Conservation (phyloP, 768 basidiomycete genomes). For the Tylopilus felleus region DNA sequence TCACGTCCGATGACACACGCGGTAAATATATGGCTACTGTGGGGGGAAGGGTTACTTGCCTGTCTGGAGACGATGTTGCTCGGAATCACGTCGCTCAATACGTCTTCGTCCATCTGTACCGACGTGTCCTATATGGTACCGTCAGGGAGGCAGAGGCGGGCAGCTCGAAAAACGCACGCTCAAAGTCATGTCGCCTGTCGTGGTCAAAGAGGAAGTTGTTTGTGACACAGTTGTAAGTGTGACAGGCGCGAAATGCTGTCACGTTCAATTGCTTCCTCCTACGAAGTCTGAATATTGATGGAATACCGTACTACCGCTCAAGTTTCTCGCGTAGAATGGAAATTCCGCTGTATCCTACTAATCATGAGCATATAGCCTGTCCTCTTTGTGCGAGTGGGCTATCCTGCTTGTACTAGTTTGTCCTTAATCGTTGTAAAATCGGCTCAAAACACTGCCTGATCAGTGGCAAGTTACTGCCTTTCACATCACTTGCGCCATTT, state of each 20-base stretch:
- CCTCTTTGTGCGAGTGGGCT: too few species aligned
- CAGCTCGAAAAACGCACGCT: slow-evolving; percentile 15
- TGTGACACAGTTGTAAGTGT: slow-evolving; percentile 22
- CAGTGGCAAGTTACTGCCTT: too few species aligned
- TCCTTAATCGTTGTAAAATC: too few species aligned
- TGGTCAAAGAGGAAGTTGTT: slow-evolving; percentile 20
- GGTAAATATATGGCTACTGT: slow-evolving; percentile 5
- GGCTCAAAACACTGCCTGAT: too few species aligned
- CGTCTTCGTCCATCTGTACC: slow-evolving; percentile 61
- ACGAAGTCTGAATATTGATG: too few species aligned
- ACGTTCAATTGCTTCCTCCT: too few species aligned
- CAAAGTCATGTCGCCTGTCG: slow-evolving; percentile 22
- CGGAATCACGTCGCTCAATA: slow-evolving; percentile 87
- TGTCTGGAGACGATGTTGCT: slow-evolving; percentile 89
- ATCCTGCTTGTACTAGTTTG: too few species aligned
- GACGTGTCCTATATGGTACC: slow-evolving; percentile 10
- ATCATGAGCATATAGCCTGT: too few species aligned
- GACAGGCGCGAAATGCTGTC: slow-evolving; percentile 21
- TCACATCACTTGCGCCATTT: too few species aligned
- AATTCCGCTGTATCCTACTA: too few species aligned
- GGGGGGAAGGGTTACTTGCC: slow-evolving; percentile 38
- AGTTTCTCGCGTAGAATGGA: too few species aligned
- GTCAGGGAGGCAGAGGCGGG: neutral
- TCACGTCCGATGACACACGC: slow-evolving; percentile 24
- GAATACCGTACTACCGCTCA: too few species aligned